These are phyloP conservation scores for Melampsora occidentalis DNA, from an alignment of 1,284 basidiomycete genomes.

Conservation along the genomic window DNA sequence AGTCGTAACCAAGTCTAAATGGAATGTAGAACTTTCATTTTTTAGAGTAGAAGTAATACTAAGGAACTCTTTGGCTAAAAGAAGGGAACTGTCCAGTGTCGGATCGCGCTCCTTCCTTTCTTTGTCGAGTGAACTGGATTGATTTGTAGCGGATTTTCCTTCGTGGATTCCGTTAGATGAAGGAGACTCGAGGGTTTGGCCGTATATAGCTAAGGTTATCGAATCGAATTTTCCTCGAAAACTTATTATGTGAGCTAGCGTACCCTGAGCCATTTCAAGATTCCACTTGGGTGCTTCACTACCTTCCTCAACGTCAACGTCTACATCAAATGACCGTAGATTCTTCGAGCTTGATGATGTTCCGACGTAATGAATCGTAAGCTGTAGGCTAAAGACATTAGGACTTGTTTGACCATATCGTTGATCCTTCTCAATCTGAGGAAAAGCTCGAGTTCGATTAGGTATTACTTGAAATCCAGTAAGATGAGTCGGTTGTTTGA, in stretches of 20 bases:
- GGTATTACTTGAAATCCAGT: conserved; percentile 1
- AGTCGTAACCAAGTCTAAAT: neutral
- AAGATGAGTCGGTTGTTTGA: neutral
- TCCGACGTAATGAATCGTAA: conserved; percentile 3
- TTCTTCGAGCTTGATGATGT: neutral
- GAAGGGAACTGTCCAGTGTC: neutral
- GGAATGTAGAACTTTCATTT: neutral
- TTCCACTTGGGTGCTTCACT: neutral
- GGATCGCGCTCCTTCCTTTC: neutral
- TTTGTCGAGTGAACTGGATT: neutral
- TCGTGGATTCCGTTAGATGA: neutral
- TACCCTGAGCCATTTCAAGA: neutral
- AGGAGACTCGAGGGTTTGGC: neutral
- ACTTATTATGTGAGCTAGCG: neutral
- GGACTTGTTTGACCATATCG: conserved; percentile 2
- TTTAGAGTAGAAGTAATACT: conserved; percentile 2
- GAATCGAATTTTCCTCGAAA: conserved; percentile 2
- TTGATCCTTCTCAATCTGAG: neutral
- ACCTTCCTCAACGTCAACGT: neutral
- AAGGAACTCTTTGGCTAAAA: conserved; percentile 4
- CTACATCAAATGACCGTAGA: neutral
- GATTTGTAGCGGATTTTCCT: neutral
- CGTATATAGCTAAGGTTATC: neutral
- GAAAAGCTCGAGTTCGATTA: neutral
- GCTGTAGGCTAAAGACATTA: neutral